Percentiles rank a stretch among this genome's conserved stretches.
phyloP scores from a whole-genome alignment of 2,329 filamentous ascomycete species.

The Talaromyces sp. region DNA sequence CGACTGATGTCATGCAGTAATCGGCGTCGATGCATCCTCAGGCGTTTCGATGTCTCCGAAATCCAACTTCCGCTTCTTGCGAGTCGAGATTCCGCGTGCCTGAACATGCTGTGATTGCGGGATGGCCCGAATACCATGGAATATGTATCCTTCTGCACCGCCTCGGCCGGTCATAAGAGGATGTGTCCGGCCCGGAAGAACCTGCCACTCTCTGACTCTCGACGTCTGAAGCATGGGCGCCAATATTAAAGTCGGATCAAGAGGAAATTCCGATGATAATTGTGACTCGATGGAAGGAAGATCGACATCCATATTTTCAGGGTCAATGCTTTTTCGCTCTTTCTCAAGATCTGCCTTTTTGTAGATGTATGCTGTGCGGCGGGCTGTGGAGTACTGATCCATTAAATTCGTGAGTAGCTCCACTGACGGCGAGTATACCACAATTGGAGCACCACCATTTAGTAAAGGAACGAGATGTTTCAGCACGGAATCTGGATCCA shows the following conservation, averaged over 20 bases:
- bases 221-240: conserved; percentile 78
- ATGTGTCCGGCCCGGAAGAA: conserved; percentile 85
- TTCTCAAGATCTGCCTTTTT: conserved; percentile 31
- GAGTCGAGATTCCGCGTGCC: conserved; percentile 69
- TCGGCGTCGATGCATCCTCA: conserved; percentile 5
- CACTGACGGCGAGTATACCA: conserved; percentile 76
- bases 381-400: conserved; percentile 78
- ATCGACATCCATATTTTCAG: conserved; percentile 20
- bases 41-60: background rate
- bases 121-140: conserved; percentile 76
- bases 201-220: conserved; percentile 78
- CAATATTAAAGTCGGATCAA: conserved; percentile 82
- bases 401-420: conserved; percentile 75
- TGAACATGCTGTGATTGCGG: conserved; percentile 77
- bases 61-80: conserved; percentile 64
- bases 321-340: conserved; percentile 29
- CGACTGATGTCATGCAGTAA: background rate
- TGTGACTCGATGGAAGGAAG: conserved; percentile 22
- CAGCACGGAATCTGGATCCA: conserved; percentile 76
- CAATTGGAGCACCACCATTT: conserved; percentile 75
- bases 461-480: conserved; percentile 74
- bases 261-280: conserved; percentile 66
- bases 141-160: conserved; percentile 84
- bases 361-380: conserved; percentile 67
- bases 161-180: conserved; percentile 87